phyloP scores from a whole-genome alignment of 495 filamentous ascomycete species.

The Podospora didyma region DNA sequence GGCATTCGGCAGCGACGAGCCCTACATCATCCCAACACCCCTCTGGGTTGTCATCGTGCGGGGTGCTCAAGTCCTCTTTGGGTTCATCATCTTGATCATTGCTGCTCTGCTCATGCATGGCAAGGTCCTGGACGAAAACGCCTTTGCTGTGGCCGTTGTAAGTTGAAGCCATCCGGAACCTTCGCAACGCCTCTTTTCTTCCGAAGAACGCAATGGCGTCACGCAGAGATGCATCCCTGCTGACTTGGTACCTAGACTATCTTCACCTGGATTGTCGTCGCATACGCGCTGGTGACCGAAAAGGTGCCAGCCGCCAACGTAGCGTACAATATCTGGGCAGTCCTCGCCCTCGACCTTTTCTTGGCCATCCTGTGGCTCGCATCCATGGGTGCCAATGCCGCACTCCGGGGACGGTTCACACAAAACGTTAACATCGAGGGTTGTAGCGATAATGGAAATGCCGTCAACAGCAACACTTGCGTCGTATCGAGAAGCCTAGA shows the following conservation, averaged over 20 bases:
- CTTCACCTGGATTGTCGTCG: conserved; percentile 42
- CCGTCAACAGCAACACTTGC: conserved; percentile 35
- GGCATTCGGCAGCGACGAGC: conserved; percentile 1
- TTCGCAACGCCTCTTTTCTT: too few relatives aligned
- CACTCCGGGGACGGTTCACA: conserved; percentile 33
- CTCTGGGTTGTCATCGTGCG: conserved; percentile 36
- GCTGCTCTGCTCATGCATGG: conserved; percentile 43
- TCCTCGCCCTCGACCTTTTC: conserved; percentile 39
- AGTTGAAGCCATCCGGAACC: conserved; percentile 8
- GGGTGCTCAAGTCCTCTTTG: conserved; percentile 37
- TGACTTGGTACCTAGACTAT: conserved; percentile 27
- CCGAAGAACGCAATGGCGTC: background rate
- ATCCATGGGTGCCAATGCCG: conserved; percentile 40
- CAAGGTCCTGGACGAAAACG: conserved; percentile 28
- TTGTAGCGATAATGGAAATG: conserved; percentile 38
- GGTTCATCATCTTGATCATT: conserved; percentile 33
- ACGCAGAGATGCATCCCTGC: background rate
- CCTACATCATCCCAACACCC: conserved; percentile 22
- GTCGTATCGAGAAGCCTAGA: conserved; percentile 16
- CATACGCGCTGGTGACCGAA: conserved; percentile 40
- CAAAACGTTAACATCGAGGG: conserved; percentile 21
- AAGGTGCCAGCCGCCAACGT: conserved; percentile 30
- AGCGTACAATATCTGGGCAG: conserved; percentile 44
- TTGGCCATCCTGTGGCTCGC: conserved; percentile 48
- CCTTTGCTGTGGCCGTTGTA: conserved; percentile 38